Evolutionary conservation across 1,139 yeast species (phyloP).

Genomic region (Yamadazyma atlantica): DNA sequence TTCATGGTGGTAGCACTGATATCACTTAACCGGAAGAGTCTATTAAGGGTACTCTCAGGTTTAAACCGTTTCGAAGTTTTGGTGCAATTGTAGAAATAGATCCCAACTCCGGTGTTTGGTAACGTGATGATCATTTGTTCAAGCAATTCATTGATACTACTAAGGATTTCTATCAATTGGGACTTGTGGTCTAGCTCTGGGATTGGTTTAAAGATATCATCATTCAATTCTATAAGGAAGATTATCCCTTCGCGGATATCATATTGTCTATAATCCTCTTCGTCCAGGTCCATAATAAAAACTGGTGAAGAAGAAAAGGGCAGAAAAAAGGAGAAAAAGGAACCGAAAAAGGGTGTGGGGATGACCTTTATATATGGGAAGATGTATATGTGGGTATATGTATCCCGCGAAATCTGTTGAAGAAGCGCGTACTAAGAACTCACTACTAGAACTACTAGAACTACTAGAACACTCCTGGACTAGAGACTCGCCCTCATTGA

Average conservation of each 20-base stretch:
- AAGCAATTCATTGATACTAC: constrained; percentile 55
- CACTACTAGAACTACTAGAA: too few relatives aligned
- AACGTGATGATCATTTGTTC: constrained; percentile 56
- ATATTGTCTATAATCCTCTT: constrained; percentile 32
- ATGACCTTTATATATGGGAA: too few relatives aligned
- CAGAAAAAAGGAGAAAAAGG: too few relatives aligned
- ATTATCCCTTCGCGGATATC: constrained; percentile 64
- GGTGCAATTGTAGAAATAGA: constrained; percentile 57
- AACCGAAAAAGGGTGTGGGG: too few relatives aligned
- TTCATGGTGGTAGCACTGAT: constrained; percentile 44
- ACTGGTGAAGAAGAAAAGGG: too few relatives aligned
- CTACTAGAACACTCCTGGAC: too few relatives aligned
- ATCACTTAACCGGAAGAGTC: constrained; percentile 35
- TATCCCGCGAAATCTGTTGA: too few relatives aligned
- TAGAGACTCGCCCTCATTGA: too few relatives aligned
- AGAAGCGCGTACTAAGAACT: too few relatives aligned
- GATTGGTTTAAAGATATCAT: constrained; percentile 41
- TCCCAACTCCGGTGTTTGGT: constrained; percentile 67
- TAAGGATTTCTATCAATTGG: constrained; percentile 53
- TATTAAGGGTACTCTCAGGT: constrained; percentile 27
- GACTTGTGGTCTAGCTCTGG: constrained; percentile 34
- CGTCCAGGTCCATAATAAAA: constrained; percentile 8
- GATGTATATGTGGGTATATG: too few relatives aligned
- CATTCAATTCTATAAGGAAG: constrained; percentile 61
- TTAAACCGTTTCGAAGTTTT: constrained; percentile 26